Percentiles rank a stretch among this genome's conserved stretches.
Evolutionary conservation across 257 asterid genomes (phyloP).

Genomic region (Salvia miltiorrhiza): DNA sequence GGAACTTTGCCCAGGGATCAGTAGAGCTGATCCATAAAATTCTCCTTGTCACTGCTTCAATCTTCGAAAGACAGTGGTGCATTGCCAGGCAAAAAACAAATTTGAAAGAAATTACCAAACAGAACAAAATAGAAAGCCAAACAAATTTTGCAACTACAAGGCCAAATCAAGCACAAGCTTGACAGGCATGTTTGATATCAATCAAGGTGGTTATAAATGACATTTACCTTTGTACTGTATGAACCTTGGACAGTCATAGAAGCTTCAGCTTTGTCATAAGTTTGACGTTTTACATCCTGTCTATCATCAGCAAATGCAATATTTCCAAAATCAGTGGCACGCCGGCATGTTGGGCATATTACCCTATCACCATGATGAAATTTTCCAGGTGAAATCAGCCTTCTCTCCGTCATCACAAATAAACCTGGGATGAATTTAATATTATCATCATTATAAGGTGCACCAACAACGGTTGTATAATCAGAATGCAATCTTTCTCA

Average conservation of each 20-base stretch:
- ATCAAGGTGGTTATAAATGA: conserved; percentile 1
- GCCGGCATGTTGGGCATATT: conserved; percentile 94
- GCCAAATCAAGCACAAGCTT: conserved; percentile 6
- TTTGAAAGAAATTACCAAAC: neutral
- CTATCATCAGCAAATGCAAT: conserved; percentile 83
- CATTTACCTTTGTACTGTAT: conserved; percentile 83
- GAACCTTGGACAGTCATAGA: conserved; percentile 73
- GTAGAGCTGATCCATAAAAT: conserved; percentile 67
- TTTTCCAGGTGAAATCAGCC: conserved; percentile 46
- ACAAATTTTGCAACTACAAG: neutral
- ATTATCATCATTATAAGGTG: conserved; percentile 10
- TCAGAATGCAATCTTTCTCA: conserved; percentile 7
- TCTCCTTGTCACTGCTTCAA: conserved; percentile 92
- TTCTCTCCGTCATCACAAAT: conserved; percentile 76
- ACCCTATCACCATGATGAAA: conserved; percentile 46
- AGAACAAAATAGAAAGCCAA: neutral
- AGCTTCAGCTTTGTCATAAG: conserved; percentile 50
- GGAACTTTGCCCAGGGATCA: conserved; percentile 61
- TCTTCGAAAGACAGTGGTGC: conserved; percentile 40
- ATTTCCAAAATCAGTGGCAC: conserved; percentile 71
- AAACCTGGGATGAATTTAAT: conserved; percentile 56
- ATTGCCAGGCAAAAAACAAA: conserved; percentile 2
- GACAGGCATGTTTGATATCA: neutral
- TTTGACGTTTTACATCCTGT: conserved; percentile 30
- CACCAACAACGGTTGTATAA: conserved; percentile 9